Percentiles rank a stretch among this genome's conserved stretches.
These are phyloP conservation scores for Hyparrhenia diplandra DNA, from an alignment of 176 grass and related monocot species.

Conservation along the genomic window DNA sequence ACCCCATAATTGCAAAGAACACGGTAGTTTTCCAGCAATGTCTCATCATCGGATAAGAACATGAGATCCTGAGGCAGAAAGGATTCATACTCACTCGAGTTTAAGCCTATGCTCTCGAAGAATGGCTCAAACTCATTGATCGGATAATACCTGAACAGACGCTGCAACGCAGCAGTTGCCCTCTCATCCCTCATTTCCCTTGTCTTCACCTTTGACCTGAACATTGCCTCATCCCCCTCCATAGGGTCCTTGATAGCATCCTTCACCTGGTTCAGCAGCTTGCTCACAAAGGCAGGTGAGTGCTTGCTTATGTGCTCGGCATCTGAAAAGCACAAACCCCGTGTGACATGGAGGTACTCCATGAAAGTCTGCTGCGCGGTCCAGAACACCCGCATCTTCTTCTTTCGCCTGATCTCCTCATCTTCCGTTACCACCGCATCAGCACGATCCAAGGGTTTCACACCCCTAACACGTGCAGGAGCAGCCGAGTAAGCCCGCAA, in stretches of 20 bases:
- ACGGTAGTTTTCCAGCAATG: constrained; percentile 36
- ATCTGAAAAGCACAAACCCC: constrained; percentile 34
- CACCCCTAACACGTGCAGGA: neutral
- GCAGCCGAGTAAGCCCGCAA: constrained; percentile 15
- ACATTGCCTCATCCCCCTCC: neutral
- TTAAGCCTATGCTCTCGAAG: constrained; percentile 66
- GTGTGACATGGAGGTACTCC: constrained; percentile 61
- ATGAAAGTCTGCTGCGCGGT: constrained; percentile 37
- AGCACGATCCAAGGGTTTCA: neutral
- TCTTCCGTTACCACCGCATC: constrained; percentile 5
- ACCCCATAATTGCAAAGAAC: constrained; percentile 59
- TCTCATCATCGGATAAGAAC: constrained; percentile 52
- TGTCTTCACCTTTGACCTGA: constrained; percentile 27
- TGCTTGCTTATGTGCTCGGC: constrained; percentile 62
- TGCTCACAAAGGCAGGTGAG: constrained; percentile 39
- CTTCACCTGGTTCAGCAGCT: constrained; percentile 52
- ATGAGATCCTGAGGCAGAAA: constrained; percentile 56
- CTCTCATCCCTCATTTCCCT: constrained; percentile 38
- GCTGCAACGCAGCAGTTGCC: constrained; percentile 22
- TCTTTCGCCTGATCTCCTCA: neutral
- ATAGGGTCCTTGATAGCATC: constrained; percentile 29
- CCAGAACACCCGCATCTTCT: neutral
- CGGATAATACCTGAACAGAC: constrained; percentile 49
- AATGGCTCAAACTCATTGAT: constrained; percentile 73
- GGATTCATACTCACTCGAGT: constrained; percentile 19